Evolutionary conservation across 768 basidiomycete species (phyloP).

Genomic region (Mycena vulgaris): DNA sequence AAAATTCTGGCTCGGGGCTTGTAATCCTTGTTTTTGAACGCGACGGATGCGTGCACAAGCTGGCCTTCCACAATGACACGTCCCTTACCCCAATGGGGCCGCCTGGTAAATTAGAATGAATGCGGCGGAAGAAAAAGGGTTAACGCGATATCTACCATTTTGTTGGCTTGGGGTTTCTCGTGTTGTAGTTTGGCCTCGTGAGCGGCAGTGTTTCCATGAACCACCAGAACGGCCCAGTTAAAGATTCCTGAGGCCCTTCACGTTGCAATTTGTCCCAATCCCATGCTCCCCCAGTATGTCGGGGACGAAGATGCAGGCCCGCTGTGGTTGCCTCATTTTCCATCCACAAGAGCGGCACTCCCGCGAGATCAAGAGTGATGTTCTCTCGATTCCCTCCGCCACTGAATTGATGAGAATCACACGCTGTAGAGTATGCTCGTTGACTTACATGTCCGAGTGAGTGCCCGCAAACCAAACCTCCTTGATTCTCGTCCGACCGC

Average conservation of each 20-base stretch:
- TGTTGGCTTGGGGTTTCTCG: background rate
- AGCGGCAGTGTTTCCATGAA: background rate
- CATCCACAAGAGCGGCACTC: background rate
- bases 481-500: too few species aligned
- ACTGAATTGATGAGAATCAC: background rate
- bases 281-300: background rate
- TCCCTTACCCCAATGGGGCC: background rate
- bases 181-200: background rate
- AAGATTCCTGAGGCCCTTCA: too few species aligned
- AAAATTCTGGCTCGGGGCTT: background rate
- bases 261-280: too few species aligned
- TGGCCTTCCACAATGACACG: background rate
- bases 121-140: background rate
- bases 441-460: constrained; percentile 17
- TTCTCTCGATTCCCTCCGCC: too few species aligned
- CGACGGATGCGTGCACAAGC: background rate
- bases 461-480: constrained; percentile 25
- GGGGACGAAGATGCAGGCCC: background rate
- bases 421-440: background rate
- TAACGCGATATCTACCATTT: background rate
- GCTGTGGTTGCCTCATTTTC: background rate
- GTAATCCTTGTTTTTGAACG: background rate
- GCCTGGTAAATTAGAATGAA: background rate
- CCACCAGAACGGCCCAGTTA: too few species aligned
- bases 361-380: background rate